phyloP scores from a whole-genome alignment of 805 yeast genomes.

The Pichia paraexigua region DNA sequence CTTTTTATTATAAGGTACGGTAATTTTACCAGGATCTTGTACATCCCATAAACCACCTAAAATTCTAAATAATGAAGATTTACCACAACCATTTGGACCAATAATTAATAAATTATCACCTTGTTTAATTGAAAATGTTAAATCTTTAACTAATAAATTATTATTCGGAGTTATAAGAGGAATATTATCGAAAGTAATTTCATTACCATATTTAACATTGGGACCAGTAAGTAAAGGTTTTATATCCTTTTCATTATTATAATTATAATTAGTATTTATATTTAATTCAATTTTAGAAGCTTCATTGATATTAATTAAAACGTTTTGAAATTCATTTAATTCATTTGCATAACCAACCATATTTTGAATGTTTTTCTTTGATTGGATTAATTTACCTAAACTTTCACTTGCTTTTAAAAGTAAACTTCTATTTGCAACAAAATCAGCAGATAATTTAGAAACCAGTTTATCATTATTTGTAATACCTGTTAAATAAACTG shows the following conservation, averaged over 20 bases:
- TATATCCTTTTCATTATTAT: background rate
- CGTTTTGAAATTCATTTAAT: conserved; percentile 60
- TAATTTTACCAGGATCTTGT: conserved; percentile 42
- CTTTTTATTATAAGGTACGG: conserved; percentile 55
- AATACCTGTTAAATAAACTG: conserved; percentile 29
- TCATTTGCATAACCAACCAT: conserved; percentile 75
- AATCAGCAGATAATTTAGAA: conserved; percentile 57
- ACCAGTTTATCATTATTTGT: conserved; percentile 34
- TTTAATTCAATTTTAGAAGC: conserved; percentile 18
- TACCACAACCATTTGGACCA: conserved; percentile 96
- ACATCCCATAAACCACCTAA: conserved; percentile 94
- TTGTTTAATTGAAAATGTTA: conserved; percentile 63
- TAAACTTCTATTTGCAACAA: conserved; percentile 81
- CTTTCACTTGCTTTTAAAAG: conserved; percentile 81
- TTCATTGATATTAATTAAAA: conserved; percentile 42
- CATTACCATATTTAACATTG: conserved; percentile 40
- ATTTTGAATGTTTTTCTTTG: conserved; percentile 78
- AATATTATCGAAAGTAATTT: conserved; percentile 63
- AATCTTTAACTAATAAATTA: conserved; percentile 56
- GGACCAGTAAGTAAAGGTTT: conserved; percentile 27
- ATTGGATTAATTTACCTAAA: conserved; percentile 75
- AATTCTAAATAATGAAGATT: conserved; percentile 83
- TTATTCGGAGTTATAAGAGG: conserved; percentile 84
- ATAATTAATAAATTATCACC: conserved; percentile 85
- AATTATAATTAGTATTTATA: conserved; percentile 6